Base-by-base conservation (phyloP, 148 eudicot genomes). In the Amaranthus palmeri region DNA sequence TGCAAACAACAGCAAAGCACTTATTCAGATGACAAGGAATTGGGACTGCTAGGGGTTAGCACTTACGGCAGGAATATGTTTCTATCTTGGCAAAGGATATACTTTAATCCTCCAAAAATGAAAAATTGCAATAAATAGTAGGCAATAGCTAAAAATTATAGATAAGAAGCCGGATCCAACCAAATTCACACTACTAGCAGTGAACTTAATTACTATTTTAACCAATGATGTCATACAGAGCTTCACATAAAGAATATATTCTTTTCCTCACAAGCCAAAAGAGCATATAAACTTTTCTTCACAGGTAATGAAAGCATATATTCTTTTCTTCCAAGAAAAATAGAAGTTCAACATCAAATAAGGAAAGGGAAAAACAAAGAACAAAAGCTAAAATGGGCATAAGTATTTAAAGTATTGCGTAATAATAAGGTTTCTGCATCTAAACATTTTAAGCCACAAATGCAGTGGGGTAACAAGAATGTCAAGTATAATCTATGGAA, bases 331-430 rank as follows among this genome's bases (percentile, higher is more conserved):
- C 52, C 15, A 59, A 5, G 54, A 70, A 46, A 55, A 15, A 71
- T 49, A 61, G 65, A 5, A 40, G 25, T 13, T 72, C 58, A 25
- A 25, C 74, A 60, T 4, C 41, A 61, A n/a, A 50, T 5, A 3
- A n/a, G 75, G 68, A 72, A 71, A 60, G 62, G 36, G 68, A 72
- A 72, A 50, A 61, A 72, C 68, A 8, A n/a, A 51, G 18, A 58
- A 40, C 11, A 36, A 53, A 68, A 52, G 46, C 74, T 15, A 61
- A 61, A 49, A 61, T 36, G 52, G 56, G 61, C 3, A 58, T 4
- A 15, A 6, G 8, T 0, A 17, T 41, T 17, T 17, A 12, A 51
- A 71, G 10, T 40, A 12, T 40, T 25, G 59, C 7, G 47, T 41
- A 40, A 45, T 61, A 60, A 61, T 12, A 11, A 50, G 48, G 36